Evolutionary conservation across 768 basidiomycete species (phyloP).

Genomic region (Paxillus ammoniavirescens): DNA sequence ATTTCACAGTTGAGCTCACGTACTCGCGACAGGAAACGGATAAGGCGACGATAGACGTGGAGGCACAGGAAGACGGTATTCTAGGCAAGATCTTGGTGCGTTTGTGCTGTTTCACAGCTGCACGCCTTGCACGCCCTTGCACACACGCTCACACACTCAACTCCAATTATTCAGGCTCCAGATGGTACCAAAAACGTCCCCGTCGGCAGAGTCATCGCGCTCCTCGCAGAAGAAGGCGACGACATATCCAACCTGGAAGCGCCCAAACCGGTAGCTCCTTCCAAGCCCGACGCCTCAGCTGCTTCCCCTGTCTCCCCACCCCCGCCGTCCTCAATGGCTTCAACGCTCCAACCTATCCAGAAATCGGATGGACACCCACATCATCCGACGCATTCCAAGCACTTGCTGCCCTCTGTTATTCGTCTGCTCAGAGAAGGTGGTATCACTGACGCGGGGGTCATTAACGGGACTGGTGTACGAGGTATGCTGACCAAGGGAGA

Average conservation of each 20-base stretch:
- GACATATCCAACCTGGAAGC: conserved; percentile 82
- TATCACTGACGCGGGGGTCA: conserved; percentile 56
- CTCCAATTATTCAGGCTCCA: conserved; percentile 42
- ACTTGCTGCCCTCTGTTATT: conserved; percentile 88
- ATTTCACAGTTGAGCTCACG: background rate
- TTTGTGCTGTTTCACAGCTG: conserved; percentile 4
- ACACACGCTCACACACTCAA: background rate
- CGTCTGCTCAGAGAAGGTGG: conserved; percentile 65
- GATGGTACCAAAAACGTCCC: conserved; percentile 84
- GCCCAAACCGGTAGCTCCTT: conserved; percentile 33
- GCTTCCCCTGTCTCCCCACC: conserved; percentile 17
- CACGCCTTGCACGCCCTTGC: background rate
- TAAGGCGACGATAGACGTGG: conserved; percentile 97
- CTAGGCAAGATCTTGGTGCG: conserved; percentile 90
- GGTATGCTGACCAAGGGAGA: conserved; percentile 98
- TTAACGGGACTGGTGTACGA: conserved; percentile 86
- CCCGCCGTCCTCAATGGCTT: conserved; percentile 16
- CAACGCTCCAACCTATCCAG: conserved; percentile 22
- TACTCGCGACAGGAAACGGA: conserved; percentile 71
- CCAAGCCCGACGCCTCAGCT: conserved; percentile 23
- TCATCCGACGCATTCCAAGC: conserved; percentile 52
- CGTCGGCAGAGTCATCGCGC: conserved; percentile 86
- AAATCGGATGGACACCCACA: conserved; percentile 34
- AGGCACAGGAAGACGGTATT: conserved; percentile 96
- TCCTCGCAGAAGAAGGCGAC: conserved; percentile 95